Base-by-base conservation (phyloP, 2,329 filamentous ascomycete genomes). In the Penicillium fuscoglaucum region DNA sequence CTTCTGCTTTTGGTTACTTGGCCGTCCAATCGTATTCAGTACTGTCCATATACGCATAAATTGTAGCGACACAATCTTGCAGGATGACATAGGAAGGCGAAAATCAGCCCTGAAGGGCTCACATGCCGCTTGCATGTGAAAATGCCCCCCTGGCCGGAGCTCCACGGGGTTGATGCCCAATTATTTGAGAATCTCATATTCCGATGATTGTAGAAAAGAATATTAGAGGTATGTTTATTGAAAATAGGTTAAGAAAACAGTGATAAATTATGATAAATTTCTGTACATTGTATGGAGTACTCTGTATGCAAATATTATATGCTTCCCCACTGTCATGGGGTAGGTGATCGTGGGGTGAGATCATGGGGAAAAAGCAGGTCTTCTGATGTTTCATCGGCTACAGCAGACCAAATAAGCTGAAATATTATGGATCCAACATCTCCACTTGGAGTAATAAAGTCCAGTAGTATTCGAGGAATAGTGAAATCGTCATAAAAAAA, bases 301-400 rank as follows among this genome's bases (percentile, higher is more conserved):
- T 7, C 13, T 17, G 28, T 35, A 48, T 39, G 29, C 26, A 33
- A 55, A 48, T 55, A 21, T 24, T 47, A 31, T n/a, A 47, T 48
- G 29, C 15, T 55, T 50, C 53, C 39, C 53, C 53, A 55, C 46
- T 43, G 39, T n/a, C 28, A 41, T 60, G 43, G 26, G 26, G 24
- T 28, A 62, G 58, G 64, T 65, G 62, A 65, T 60, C 47, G 43
- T 58, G 56, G 57, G 24, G 58, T 57, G 50, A 63, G 44, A 59
- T 62, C 61, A 62, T 57, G 49, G 37, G 56, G 44, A 45, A 45
- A 24, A 49, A 49, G 6, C 17, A 21, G 21, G 44, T 24, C 35
- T n/a, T 50, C 33, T 33, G 46, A 49, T 28, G 12, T n/a, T n/a
- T 33, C 12, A 31, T 21, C 45, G 12, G n/a, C 15, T 26, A 28